These are phyloP conservation scores for Lithohypha guttulata DNA, from an alignment of 2,329 filamentous ascomycete species.

Conservation along the genomic window DNA sequence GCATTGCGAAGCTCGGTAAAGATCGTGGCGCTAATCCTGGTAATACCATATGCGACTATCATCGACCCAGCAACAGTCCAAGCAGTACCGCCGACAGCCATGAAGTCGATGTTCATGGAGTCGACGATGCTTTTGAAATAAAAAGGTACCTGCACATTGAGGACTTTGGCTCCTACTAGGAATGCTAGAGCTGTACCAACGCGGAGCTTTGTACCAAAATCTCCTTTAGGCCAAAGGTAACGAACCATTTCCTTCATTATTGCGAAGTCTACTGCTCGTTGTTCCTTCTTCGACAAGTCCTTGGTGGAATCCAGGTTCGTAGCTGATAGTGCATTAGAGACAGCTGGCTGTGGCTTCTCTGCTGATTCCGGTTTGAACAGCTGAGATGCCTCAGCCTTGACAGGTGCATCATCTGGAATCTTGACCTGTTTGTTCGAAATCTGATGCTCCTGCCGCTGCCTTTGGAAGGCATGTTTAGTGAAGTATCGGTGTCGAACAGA, in stretches of 20 bases:
- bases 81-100: slow-evolving; percentile 75
- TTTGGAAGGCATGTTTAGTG: neutral
- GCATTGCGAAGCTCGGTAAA: slow-evolving; percentile 94
- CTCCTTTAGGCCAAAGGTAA: slow-evolving; percentile 92
- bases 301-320: slow-evolving; percentile 56
- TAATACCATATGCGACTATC: slow-evolving; percentile 78
- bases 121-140: slow-evolving; percentile 99
- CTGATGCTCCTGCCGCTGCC: slow-evolving; percentile 3
- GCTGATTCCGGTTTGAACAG: slow-evolving; percentile 17
- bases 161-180: slow-evolving; percentile 78
- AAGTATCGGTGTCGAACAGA: no score
- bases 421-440: no score
- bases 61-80: slow-evolving; percentile 82
- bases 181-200: slow-evolving; percentile 76
- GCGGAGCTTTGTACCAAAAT: slow-evolving; percentile 68
- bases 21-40: slow-evolving; percentile 75
- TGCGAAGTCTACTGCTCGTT: slow-evolving; percentile 93
- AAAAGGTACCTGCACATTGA: slow-evolving; percentile 97
- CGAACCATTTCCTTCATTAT: slow-evolving; percentile 97
- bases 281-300: slow-evolving; percentile 63
- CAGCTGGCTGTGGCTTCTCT: slow-evolving; percentile 12
- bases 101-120: slow-evolving; percentile 91
- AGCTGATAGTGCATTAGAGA: slow-evolving; percentile 22
- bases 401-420: slow-evolving; percentile 11
- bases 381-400: slow-evolving; percentile 11